Percentiles rank a stretch among this genome's conserved stretches.
Evolutionary conservation across 805 yeast genomes (phyloP).

Genomic region (Soucietia sequanensis): DNA sequence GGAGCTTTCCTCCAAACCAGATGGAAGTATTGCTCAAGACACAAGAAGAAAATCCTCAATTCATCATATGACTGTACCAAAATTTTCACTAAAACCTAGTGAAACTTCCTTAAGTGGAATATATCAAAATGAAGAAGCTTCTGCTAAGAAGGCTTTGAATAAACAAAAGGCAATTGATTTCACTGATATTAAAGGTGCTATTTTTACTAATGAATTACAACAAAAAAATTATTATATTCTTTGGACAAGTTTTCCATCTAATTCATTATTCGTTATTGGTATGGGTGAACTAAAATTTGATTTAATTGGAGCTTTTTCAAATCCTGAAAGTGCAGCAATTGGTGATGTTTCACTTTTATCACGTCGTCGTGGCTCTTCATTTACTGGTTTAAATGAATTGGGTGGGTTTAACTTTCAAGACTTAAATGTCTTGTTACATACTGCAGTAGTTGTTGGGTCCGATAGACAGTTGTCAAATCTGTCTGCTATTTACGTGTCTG

Average conservation of each 20-base stretch:
- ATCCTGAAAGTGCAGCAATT: slow-evolving; percentile 9
- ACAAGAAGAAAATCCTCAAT: slow-evolving; percentile 26
- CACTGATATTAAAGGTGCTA: slow-evolving; percentile 33
- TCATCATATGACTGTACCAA: slow-evolving; percentile 22
- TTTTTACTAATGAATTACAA: slow-evolving; percentile 37
- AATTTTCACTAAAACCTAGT: slow-evolving; percentile 33
- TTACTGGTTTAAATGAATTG: slow-evolving; percentile 35
- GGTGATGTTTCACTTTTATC: slow-evolving; percentile 6
- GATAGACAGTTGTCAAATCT: slow-evolving; percentile 12
- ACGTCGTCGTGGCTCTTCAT: slow-evolving; percentile 32
- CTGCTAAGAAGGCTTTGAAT: slow-evolving; percentile 8
- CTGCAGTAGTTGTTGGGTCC: slow-evolving; percentile 28
- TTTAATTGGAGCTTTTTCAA: slow-evolving; percentile 15
- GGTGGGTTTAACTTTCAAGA: slow-evolving; percentile 44
- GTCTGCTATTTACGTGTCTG: slow-evolving; percentile 19
- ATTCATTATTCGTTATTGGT: slow-evolving; percentile 21
- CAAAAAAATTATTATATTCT: slow-evolving; percentile 32
- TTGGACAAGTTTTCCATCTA: slow-evolving; percentile 25
- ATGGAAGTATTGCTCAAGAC: neutral
- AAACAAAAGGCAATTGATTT: slow-evolving; percentile 9
- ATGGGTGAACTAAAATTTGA: slow-evolving; percentile 37
- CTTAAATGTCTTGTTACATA: slow-evolving; percentile 29
- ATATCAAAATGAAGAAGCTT: slow-evolving; percentile 5
- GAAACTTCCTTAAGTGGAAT: slow-evolving; percentile 5
- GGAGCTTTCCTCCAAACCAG: slow-evolving; percentile 8